Evolutionary conservation across 176 grass and related monocot species (phyloP).

Genomic region (Carex scoparia): DNA sequence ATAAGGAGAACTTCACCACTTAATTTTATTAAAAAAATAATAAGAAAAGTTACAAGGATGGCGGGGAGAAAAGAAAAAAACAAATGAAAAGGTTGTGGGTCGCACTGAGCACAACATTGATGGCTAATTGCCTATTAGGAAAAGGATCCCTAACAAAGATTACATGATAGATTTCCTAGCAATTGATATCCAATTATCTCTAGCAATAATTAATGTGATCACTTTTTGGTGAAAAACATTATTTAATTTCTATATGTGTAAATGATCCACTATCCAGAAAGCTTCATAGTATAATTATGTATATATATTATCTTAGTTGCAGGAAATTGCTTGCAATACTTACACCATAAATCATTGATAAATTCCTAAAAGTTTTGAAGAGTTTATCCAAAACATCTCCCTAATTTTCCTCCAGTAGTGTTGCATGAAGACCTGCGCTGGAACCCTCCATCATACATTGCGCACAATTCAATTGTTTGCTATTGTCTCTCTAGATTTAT

Average conservation of each 20-base stretch:
- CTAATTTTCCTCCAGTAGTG: not conserved
- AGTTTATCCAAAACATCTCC: not conserved
- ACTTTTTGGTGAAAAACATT: not conserved
- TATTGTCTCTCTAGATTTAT: not conserved
- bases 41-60: too few species aligned
- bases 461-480: not conserved
- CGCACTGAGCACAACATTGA: too few species aligned
- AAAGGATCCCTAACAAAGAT: too few species aligned
- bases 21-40: too few species aligned
- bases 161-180: too few species aligned
- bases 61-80: too few species aligned
- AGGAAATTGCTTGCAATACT: not conserved
- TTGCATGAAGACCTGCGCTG: not conserved
- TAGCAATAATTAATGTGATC: not conserved
- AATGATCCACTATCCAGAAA: not conserved
- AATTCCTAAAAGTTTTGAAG: not conserved
- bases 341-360: not conserved
- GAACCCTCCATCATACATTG: not conserved
- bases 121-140: too few species aligned
- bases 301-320: not conserved
- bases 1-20: too few species aligned
- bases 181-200: not conserved
- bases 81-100: too few species aligned
- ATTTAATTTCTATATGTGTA: not conserved
- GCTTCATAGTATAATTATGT: not conserved